Percentiles rank a stretch among this genome's conserved stretches.
These are phyloP conservation scores for Rubia tinctorum DNA, from an alignment of 305 asterid species.

Conservation along the genomic window DNA sequence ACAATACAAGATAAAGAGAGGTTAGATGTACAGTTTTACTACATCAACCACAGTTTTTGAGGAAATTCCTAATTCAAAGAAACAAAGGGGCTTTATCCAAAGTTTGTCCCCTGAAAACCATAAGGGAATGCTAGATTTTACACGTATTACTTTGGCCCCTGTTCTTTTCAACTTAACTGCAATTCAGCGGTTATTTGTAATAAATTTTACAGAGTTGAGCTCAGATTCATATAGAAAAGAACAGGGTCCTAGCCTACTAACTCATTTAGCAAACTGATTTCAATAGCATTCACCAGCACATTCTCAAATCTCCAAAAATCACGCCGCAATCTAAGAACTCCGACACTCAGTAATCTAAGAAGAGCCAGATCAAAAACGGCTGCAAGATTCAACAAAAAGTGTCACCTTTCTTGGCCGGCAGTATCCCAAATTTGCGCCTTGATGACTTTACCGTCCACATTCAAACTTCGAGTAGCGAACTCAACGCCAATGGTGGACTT, in stretches of 20 bases:
- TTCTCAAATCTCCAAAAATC: neutral
- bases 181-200: neutral
- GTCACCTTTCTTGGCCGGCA: slow-evolving; percentile 81
- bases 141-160: neutral
- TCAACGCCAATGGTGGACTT: slow-evolving; percentile 90
- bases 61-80: neutral
- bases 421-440: slow-evolving; percentile 98
- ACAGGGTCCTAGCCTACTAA: neutral
- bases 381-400: slow-evolving; percentile 1
- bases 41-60: neutral
- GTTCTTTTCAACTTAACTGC: neutral
- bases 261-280: neutral
- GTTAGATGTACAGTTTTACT: no score
- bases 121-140: neutral
- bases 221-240: no score
- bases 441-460: slow-evolving; percentile 68
- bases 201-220: neutral
- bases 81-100: neutral
- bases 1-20: neutral
- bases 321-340: neutral
- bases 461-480: slow-evolving; percentile 81
- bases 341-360: slow-evolving; percentile 4
- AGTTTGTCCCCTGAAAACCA: slow-evolving; percentile 4
- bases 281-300: neutral
- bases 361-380: slow-evolving; percentile 27